Base-by-base conservation (phyloP, 768 basidiomycete genomes). In the Leucosporidium creatinivorum region DNA sequence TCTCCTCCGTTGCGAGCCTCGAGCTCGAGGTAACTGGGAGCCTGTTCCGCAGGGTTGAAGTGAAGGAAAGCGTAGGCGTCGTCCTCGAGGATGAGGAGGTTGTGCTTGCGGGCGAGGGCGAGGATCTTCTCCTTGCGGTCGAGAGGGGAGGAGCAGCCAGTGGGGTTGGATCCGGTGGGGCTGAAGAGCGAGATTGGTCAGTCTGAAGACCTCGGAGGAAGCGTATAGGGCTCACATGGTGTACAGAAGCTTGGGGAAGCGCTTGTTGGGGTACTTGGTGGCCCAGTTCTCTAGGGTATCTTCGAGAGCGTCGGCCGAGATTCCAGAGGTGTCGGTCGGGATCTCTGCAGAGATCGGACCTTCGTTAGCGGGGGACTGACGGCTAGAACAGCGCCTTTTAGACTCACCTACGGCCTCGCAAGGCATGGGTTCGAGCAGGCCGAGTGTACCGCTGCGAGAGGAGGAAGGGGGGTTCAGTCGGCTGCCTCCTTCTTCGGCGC, bases 21-120 rank as follows among this genome's bases (percentile, higher is more conserved):
- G 48, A 94, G 82, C 49, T 84, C 81, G 75, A 93, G 92, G 78
- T 93, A 94, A 0, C 87, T 89, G 25, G 70, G 69, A 1, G 87
- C 84, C 18, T 85, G 85, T 15, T 47, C 15, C 13, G 78, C 77
- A 23, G 81, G 78, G 47, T 89, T 88, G 70, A 87, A 93, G 79
- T 91, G 89, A 63, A 91, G 78, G 72, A 74, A 79, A 66, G 75
- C 76, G 75, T 74, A 72, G n/a, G 70, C 68, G 60, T 73, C 91
- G 64, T 76, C 91, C 84, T 94, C 92, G 58, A 94, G 79, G 74
- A 96, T 88, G 62, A 94, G 77, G 71, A 94, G 84, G 74, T 88
- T 82, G 76, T 91, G 83, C 73, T 88, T 82, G 65, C 83, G 82
- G 19, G 88, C 86, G 21, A 94, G 81, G 68, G 82, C 79, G 30